Percentiles rank a stretch among this genome's conserved stretches.
Evolutionary conservation across 768 basidiomycete species (phyloP).

Genomic region (Tephrocybe sp.): DNA sequence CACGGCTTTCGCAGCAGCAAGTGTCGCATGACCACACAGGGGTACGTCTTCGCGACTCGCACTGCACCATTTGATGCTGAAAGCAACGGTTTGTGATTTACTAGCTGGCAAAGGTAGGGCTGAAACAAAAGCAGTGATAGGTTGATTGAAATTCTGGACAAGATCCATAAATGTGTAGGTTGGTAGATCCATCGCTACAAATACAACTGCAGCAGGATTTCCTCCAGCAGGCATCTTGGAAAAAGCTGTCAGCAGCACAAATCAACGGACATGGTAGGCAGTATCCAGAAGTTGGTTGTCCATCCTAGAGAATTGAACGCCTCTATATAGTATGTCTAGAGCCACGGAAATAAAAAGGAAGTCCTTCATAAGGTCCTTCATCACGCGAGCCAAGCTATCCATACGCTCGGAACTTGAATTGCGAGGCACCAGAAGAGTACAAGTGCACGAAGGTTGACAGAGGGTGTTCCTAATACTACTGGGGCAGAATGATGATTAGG

Average conservation of each 20-base stretch:
- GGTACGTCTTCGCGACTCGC: constrained; percentile 26
- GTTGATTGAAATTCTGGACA: constrained; percentile 44
- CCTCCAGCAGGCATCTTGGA: constrained; percentile 37
- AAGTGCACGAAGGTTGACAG: too few species aligned
- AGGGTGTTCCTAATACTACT: too few species aligned
- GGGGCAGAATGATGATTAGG: too few species aligned
- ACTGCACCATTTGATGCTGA: constrained; percentile 37
- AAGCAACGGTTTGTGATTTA: constrained; percentile 21
- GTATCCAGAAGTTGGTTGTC: constrained; percentile 5
- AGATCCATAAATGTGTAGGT: constrained; percentile 29
- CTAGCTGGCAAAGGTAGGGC: too few species aligned
- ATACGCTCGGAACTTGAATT: too few species aligned
- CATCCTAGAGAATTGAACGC: not conserved
- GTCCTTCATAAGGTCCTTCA: too few species aligned
- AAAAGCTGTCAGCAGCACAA: constrained; percentile 42
- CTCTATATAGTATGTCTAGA: too few species aligned
- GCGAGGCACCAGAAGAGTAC: too few species aligned
- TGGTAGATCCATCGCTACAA: constrained; percentile 28
- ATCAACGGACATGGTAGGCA: constrained; percentile 20
- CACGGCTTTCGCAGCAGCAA: constrained; percentile 42
- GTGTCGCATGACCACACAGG: constrained; percentile 41
- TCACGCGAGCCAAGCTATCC: too few species aligned
- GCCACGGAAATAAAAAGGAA: too few species aligned
- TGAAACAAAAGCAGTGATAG: constrained; percentile 19
- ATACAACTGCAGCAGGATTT: constrained; percentile 42